Percentiles rank a stretch among this genome's conserved stretches.
These are phyloP conservation scores for Neurospora sp. DNA, from an alignment of 2,329 filamentous ascomycete genomes.

Conservation along the genomic window DNA sequence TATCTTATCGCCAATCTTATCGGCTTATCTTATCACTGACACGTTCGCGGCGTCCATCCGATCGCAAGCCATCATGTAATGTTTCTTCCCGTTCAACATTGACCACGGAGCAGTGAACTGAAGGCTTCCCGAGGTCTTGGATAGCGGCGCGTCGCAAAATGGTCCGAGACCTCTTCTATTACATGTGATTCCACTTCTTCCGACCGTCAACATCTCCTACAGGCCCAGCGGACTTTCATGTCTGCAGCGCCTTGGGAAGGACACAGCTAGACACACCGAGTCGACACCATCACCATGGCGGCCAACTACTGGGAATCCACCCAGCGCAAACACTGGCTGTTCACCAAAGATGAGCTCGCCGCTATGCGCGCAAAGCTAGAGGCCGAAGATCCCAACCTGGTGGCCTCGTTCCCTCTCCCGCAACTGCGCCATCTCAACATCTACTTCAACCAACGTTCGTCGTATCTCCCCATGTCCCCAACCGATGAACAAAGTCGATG, in stretches of 20 bases:
- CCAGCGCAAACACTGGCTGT: conserved; percentile 84
- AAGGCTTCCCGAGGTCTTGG: background rate
- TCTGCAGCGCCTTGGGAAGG: background rate
- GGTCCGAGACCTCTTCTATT: background rate
- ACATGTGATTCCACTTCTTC: background rate
- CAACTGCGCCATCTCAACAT: conserved; percentile 77
- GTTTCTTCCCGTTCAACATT: background rate
- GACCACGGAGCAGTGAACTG: background rate
- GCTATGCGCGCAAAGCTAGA: conserved; percentile 68
- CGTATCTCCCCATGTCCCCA: conserved; percentile 22
- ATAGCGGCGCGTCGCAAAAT: background rate
- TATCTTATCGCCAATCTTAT: background rate
- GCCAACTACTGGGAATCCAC: conserved; percentile 97
- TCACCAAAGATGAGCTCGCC: conserved; percentile 70
- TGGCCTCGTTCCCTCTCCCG: conserved; percentile 73
- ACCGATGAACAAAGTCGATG: conserved; percentile 1
- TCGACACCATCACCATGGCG: conserved; percentile 51
- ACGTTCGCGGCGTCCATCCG: background rate
- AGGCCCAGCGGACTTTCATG: background rate
- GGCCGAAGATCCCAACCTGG: conserved; percentile 62
- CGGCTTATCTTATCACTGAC: background rate
- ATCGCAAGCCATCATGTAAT: background rate
- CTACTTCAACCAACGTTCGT: conserved; percentile 77
- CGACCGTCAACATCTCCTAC: background rate
- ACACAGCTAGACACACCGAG: background rate